Evolutionary conservation across 257 asterid genomes (phyloP), one percentile per base, ranked within the genome.

Genomic region (Nicotiana attenuata): DNA sequence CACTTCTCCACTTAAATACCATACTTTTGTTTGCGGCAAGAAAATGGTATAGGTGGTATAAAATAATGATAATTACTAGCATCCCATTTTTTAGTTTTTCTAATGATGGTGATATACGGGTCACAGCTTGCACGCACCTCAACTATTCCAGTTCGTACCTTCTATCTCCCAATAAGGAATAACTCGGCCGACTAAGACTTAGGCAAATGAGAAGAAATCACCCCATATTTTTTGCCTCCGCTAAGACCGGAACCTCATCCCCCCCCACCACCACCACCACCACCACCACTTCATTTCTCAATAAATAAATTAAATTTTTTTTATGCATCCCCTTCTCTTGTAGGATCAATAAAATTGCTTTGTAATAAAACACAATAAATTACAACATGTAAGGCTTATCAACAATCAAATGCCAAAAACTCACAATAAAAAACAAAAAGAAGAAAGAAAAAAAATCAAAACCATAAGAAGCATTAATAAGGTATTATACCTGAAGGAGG

Each of bases 401-500:
- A 57, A 33, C 56, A 78, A 78, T 57, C 69, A 61, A 59, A 78
- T 56, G n/a, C 31, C 20, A n/a, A 77, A 65, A 24, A 65, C 73
- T 35, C 35, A 65, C 19, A 52, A 52, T 41, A 41, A 41, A 41
- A 41, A 41, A 8, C 47, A 41, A 41, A 41, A 41, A 7, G 47
- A 41, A 41, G 3, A 41, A 41, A 41, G 47, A 7, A 41, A 26
- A 28, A 26, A 38, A 61, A 31, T 57, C 3, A 33, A 77, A 16
- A 77, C 10, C 55, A 56, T 15, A 65, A 28, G 15, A 53, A 56
- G 69, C 28, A 64, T 50, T 28, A 50, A 65, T 24, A 80, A 45
- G 28, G 10, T 35, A 45, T 63, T 45, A 80, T 65, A 80, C 83
- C 83, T 63, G 83, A 10, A 80, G 77, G 83, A 28, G 83, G 83